Percentiles rank a stretch among this genome's conserved stretches.
phyloP scores from a whole-genome alignment of 148 eudicot genomes.

The Diospyros kaki region DNA sequence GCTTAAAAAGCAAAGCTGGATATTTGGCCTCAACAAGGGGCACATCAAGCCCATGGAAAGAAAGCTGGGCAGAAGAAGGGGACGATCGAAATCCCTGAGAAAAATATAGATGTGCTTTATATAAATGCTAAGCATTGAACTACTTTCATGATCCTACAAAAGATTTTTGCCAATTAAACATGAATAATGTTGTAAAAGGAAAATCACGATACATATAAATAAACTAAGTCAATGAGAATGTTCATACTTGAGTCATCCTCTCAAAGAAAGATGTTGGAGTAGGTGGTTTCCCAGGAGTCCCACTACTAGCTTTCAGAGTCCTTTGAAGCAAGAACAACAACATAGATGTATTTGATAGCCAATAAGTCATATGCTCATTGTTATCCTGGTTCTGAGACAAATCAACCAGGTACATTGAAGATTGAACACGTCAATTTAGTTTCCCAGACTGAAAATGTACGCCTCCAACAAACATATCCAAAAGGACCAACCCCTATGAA shows the following conservation, averaged over 20 bases:
- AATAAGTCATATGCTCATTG: constrained; percentile 81
- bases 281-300: constrained; percentile 65
- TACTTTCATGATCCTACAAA: not conserved
- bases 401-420: too few species aligned
- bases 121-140: not conserved
- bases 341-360: constrained; percentile 91
- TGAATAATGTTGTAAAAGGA: not conserved
- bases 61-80: constrained; percentile 62
- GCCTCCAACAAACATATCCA: too few species aligned
- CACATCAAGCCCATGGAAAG: constrained; percentile 61
- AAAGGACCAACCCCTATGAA: too few species aligned
- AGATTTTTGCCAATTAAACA: too few species aligned
- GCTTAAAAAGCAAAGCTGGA: constrained; percentile 86
- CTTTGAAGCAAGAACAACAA: constrained; percentile 88
- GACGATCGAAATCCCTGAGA: constrained; percentile 89
- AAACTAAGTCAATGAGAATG: not conserved
- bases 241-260: constrained; percentile 89
- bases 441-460: too few species aligned
- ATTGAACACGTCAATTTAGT: too few species aligned
- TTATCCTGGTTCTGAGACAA: constrained; percentile 77
- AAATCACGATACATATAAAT: not conserved
- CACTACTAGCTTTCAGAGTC: constrained; percentile 67
- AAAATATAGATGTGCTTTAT: not conserved
- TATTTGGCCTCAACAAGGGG: constrained; percentile 83
- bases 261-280: constrained; percentile 89